Percentiles rank a stretch among this genome's conserved stretches.
These are phyloP conservation scores for Gnomoniopsis sp. DNA, from an alignment of 2,329 filamentous ascomycete genomes.

Conservation along the genomic window DNA sequence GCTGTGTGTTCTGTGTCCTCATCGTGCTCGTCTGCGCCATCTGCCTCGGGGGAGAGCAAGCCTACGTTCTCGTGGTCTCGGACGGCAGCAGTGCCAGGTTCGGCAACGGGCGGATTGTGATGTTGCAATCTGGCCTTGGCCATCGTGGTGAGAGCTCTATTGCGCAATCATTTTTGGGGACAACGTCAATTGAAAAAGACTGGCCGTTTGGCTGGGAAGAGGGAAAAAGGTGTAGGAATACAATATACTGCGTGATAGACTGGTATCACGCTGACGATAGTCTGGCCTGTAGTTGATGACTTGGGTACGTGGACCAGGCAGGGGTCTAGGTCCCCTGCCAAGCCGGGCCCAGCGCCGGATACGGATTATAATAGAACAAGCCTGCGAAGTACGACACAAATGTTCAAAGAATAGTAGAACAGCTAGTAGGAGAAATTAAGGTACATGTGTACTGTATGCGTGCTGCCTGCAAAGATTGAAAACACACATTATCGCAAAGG, in stretches of 20 bases:
- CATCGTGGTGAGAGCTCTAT: conserved; percentile 20
- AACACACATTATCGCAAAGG: no score
- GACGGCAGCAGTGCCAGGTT: conserved; percentile 1
- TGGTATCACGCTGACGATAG: neutral
- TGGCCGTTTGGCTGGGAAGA: no score
- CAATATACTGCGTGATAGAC: no score
- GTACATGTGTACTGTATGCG: no score
- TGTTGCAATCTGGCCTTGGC: conserved; percentile 27
- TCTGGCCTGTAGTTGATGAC: no score
- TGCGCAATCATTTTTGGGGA: conserved; percentile 25
- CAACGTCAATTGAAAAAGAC: neutral
- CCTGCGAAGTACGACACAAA: no score
- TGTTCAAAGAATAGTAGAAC: no score
- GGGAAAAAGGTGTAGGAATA: no score
- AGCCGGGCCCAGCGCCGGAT: conserved; percentile 5
- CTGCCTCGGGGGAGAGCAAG: conserved; percentile 23
- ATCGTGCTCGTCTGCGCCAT: conserved; percentile 12
- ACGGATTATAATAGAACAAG: neutral
- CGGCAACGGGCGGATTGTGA: conserved; percentile 9
- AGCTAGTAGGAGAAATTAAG: no score
- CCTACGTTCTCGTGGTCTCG: conserved; percentile 22
- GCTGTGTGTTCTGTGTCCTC: conserved; percentile 4
- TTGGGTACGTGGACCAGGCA: no score
- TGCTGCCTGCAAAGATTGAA: no score
- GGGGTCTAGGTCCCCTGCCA: no score